Percentiles rank a stretch among this genome's conserved stretches.
These are phyloP conservation scores for Davidsoniella australis DNA, from an alignment of 2,329 filamentous ascomycete species.

Conservation along the genomic window DNA sequence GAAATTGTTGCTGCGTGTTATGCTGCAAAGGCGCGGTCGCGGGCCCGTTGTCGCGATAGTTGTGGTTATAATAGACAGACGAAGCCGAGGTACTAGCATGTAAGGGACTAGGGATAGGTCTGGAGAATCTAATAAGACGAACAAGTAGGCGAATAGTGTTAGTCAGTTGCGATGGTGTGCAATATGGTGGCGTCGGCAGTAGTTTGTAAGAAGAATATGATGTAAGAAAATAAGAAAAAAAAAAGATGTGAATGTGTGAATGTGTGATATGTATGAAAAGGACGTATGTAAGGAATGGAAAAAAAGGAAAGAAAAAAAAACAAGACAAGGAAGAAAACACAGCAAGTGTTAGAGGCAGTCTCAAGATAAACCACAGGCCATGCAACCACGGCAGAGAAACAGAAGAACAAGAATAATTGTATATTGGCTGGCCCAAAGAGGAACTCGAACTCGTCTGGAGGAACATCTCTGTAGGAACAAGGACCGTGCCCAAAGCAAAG, in stretches of 20 bases:
- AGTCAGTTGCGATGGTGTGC: neutral
- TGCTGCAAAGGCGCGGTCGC: constrained; percentile 8
- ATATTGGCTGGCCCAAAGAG: neutral
- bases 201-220: neutral
- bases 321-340: neutral
- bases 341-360: neutral
- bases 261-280: neutral
- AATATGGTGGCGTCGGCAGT: neutral
- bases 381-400: neutral
- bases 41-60: constrained; percentile 8
- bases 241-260: neutral
- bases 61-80: neutral
- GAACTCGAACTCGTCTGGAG: neutral
- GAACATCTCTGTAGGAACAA: neutral
- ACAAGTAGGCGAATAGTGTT: neutral
- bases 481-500: neutral
- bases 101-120: constrained; percentile 11
- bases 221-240: neutral
- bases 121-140: neutral
- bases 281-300: constrained; percentile 1
- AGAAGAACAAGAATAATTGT: neutral
- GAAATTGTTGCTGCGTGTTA: neutral
- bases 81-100: constrained; percentile 8
- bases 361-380: neutral
- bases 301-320: constrained; percentile 4